A percentile compares a stretch with the other conserved stretches of the same genome.
These are phyloP conservation scores for Penicillium sp. DNA, from an alignment of 2,329 filamentous ascomycete genomes.

Conservation along the genomic window DNA sequence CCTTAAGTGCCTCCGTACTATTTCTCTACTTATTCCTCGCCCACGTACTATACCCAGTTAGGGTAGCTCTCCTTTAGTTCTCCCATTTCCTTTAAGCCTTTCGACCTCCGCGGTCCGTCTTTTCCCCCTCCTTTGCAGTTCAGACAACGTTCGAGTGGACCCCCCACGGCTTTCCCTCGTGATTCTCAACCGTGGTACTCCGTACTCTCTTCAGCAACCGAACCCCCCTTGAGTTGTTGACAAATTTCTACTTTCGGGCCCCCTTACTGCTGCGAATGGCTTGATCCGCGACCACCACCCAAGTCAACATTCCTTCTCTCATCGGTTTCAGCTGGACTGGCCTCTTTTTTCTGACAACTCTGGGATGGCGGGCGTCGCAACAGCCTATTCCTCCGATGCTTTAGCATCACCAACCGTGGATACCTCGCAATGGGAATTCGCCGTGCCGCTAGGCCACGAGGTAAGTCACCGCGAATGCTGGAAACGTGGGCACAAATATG, in stretches of 20 bases:
- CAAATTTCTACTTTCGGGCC: constrained; percentile 37
- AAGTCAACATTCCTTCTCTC: constrained; percentile 9
- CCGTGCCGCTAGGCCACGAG: constrained; percentile 38
- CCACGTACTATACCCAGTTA: not conserved
- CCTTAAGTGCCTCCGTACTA: no score
- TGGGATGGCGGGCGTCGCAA: constrained; percentile 46
- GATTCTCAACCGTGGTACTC: not conserved
- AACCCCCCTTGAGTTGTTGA: constrained; percentile 26
- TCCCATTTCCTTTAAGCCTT: not conserved
- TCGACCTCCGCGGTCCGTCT: not conserved
- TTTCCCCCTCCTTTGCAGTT: not conserved
- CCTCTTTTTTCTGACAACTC: constrained; percentile 21
- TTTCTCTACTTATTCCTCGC: not conserved
- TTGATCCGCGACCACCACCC: constrained; percentile 17
- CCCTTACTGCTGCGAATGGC: constrained; percentile 32
- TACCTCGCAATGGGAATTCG: constrained; percentile 40
- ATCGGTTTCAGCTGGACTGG: constrained; percentile 39
- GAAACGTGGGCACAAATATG: not conserved
- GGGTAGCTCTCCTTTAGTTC: not conserved
- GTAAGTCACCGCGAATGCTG: constrained; percentile 29
- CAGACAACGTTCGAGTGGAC: not conserved
- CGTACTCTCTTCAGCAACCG: not conserved
- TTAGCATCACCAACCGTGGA: constrained; percentile 38
- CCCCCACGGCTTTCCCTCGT: not conserved
- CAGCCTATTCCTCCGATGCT: constrained; percentile 43